These are phyloP conservation scores for Diutina catenulata DNA, from an alignment of 1,139 yeast genomes.

Conservation along the genomic window DNA sequence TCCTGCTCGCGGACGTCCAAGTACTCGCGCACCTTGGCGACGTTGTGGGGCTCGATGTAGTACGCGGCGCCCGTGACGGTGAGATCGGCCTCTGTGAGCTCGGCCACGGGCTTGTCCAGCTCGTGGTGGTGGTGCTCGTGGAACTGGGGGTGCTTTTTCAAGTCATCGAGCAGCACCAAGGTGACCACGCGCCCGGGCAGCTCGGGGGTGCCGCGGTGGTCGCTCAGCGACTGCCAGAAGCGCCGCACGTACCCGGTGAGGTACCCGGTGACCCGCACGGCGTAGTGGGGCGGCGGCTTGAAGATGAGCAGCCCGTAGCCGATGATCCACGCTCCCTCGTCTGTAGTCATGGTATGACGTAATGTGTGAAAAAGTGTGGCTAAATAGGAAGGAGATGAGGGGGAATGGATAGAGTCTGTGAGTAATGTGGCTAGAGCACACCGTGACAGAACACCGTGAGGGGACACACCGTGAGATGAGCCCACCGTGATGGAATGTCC, in stretches of 20 bases:
- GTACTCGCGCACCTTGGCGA: slow-evolving; percentile 49
- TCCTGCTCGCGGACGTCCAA: slow-evolving; percentile 79
- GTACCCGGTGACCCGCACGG: slow-evolving; percentile 58
- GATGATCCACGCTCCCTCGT: slow-evolving; percentile 45
- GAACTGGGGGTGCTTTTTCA: slow-evolving; percentile 28
- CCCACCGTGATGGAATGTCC: no score
- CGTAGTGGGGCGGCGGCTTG: slow-evolving; percentile 75
- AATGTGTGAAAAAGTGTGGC: no score
- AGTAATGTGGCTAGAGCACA: no score
- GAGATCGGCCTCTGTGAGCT: slow-evolving; percentile 32
- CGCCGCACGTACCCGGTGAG: slow-evolving; percentile 67
- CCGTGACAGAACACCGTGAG: no score
- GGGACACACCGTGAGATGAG: no score
- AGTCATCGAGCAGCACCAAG: slow-evolving; percentile 45
- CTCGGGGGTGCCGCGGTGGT: slow-evolving; percentile 83
- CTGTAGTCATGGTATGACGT: slow-evolving; percentile 2
- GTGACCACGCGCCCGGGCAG: slow-evolving; percentile 85
- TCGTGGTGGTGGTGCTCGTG: slow-evolving; percentile 36
- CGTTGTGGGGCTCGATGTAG: slow-evolving; percentile 59
- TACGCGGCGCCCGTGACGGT: slow-evolving; percentile 77
- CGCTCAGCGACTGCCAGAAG: slow-evolving; percentile 87
- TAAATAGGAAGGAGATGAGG: no score
- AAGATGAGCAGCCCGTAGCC: slow-evolving; percentile 88
- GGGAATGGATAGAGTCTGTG: no score
- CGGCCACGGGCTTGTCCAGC: slow-evolving; percentile 13